Conservation (phyloP, 2,329 filamentous ascomycete species). For the Verticillium dahliae region DNA sequence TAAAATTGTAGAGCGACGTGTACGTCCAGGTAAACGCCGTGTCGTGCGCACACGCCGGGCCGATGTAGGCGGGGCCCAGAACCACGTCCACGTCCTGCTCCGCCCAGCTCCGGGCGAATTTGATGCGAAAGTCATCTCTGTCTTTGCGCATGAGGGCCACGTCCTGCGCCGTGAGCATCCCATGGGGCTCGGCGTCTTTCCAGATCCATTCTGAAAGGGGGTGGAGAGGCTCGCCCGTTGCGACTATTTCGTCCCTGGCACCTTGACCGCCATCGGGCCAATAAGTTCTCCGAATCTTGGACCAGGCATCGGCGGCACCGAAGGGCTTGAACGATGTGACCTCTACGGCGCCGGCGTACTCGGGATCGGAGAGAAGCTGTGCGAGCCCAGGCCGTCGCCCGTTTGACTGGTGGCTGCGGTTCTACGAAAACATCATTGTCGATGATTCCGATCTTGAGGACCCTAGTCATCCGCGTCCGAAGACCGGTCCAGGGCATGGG, state of each 20-base stretch:
- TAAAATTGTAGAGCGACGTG: constrained; percentile 28
- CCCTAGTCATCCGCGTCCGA: constrained; percentile 7
- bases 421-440: constrained; percentile 26
- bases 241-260: constrained; percentile 22
- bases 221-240: constrained; percentile 35
- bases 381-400: constrained; percentile 23
- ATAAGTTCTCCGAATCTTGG: constrained; percentile 31
- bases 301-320: constrained; percentile 19
- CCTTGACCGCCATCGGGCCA: constrained; percentile 35
- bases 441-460: constrained; percentile 36
- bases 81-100: constrained; percentile 29
- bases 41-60: constrained; percentile 28
- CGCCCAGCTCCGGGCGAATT: constrained; percentile 26
- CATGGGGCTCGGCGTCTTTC: constrained; percentile 17
- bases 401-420: constrained; percentile 29
- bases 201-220: constrained; percentile 34
- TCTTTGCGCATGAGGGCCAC: constrained; percentile 17
- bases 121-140: constrained; percentile 23
- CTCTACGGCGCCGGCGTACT: constrained; percentile 14
- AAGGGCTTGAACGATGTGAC: constrained; percentile 27
- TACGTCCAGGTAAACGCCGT: constrained; percentile 29
- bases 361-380: constrained; percentile 10
- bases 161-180: constrained; percentile 14
- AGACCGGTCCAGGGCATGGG: constrained; percentile 23
- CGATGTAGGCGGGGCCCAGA: constrained; percentile 26